Evolutionary conservation across 352 stramenopile species (phyloP), one percentile per base, ranked within the genome.

Genomic region (Salisapilia sapeloensis): DNA sequence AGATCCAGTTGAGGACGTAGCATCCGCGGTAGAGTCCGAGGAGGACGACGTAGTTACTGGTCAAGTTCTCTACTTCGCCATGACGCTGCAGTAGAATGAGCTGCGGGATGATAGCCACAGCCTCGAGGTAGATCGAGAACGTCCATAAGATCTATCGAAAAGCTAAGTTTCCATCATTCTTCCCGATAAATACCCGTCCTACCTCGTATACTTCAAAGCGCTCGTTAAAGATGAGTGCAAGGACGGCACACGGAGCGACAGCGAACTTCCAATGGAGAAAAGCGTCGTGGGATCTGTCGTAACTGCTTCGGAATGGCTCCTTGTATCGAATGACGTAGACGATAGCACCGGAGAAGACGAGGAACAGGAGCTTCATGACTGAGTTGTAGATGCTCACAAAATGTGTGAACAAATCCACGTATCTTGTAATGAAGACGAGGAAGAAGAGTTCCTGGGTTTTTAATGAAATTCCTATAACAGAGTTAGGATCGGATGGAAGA

Each of bases 1-100:
- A 98, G 44, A 99, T 93, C 96, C 96, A 99, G 64, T 99, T 99
- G 16, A 99, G 54, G 46, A 99, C 95, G 66, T 99, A 99, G 35
- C 97, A 89, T 13, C 69, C 89, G 31, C 96, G 84, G 58, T 99
- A 99, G 29, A 82, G 66, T 34, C 94, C 94, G 35, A 99, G 92
- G 46, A 98, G 83, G 48, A 98, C 96, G 33, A 99, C 93, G 58
- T 99, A 99, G 60, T 99, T 97, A 32, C 91, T 84, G 29, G 94
- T 98, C 39, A 99, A 75, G 65, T 98, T 98, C 60, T 98, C 94
- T 6, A 99, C 91, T 59, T 99, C 94, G 31, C 91, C 76, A 43
- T 97, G 96, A 22, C 94, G 84, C 63, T 99, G 94, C 37, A 99
- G 72, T 28, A 99, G 64, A 35, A 99, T 98, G 19, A 99, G 70